Base-by-base conservation (phyloP, 495 filamentous ascomycete genomes). In the Aspergillus carlsbadensis region DNA sequence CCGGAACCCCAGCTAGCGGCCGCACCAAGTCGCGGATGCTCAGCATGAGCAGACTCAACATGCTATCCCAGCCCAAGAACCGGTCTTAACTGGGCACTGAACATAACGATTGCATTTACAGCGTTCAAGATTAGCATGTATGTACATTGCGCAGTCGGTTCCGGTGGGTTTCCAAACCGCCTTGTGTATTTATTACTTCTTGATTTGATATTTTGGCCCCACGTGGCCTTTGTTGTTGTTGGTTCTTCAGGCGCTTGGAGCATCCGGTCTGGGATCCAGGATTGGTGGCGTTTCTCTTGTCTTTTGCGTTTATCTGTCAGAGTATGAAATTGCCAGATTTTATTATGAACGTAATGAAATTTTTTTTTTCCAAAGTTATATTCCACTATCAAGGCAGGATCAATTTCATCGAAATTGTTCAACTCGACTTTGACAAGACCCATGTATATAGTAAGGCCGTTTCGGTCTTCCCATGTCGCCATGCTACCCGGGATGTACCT, bases 61-160 rank as follows among this genome's bases (percentile, higher is more conserved):
- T 79, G 75, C 69, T 82, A 10, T 66, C 79, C 21, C 75, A 79
- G 57, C 79, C 79, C 3, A 82, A 80, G 68, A 62, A 62, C 17
- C 74, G 71, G 33, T 52, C 54, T 31, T 74, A 64, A 60, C 44
- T 31, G 36, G 1, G 44, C 43, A 60, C 44, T 31, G 36, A 1
- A 49, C 43, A 24, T 14, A 41, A 29, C 40, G 29, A 34, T 11
- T 56, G 33, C 52, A 56, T 56, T 60, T 48, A 59, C 52, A 56
- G 52, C 52, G 45, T 54, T 61, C 14, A 46, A 8, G 20, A 20
- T 45, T 20, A 8, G 20, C 42, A 26, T 46, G 43, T 33, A 46
- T 17, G 14, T 33, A 46, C 14, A 11, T 21, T 26, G 24, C 41
- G 2, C 20, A 24, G 14, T 15, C 11, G 26, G 26, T 57, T 26